Evolutionary conservation across 2,329 filamentous ascomycete species (phyloP).

Genomic region (Fusarium solani-melongenae): DNA sequence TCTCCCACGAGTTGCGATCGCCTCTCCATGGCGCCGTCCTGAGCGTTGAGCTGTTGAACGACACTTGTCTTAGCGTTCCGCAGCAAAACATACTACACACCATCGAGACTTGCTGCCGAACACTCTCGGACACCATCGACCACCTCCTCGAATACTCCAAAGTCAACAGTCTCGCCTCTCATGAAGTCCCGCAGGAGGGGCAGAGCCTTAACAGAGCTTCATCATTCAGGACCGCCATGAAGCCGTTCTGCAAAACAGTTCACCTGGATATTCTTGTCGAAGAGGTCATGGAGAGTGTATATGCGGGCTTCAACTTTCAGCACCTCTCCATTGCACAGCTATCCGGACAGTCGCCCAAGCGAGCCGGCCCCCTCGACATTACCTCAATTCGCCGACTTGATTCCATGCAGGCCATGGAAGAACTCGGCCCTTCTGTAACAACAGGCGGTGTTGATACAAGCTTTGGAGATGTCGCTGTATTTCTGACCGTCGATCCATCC

Average conservation of each 20-base stretch:
- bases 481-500: slow-evolving; percentile 54
- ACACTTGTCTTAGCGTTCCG: slow-evolving; percentile 59
- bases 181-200: not conserved
- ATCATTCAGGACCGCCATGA: slow-evolving; percentile 9
- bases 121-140: slow-evolving; percentile 64
- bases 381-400: slow-evolving; percentile 39
- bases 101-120: slow-evolving; percentile 62
- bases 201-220: not conserved
- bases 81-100: slow-evolving; percentile 61
- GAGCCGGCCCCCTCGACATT: slow-evolving; percentile 12
- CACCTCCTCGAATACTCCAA: slow-evolving; percentile 67
- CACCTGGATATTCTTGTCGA: slow-evolving; percentile 56
- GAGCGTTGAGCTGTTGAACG: slow-evolving; percentile 63
- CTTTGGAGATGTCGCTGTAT: slow-evolving; percentile 41
- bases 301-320: slow-evolving; percentile 57
- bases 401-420: slow-evolving; percentile 56
- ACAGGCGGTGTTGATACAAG: not conserved
- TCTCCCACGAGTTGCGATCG: slow-evolving; percentile 71
- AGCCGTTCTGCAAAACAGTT: slow-evolving; percentile 38
- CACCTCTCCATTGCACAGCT: slow-evolving; percentile 37
- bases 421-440: slow-evolving; percentile 15
- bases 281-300: slow-evolving; percentile 60
- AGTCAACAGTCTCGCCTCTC: slow-evolving; percentile 54
- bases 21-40: slow-evolving; percentile 70
- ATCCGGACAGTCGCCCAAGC: slow-evolving; percentile 1